A percentile compares a stretch with the other conserved stretches of the same genome.
phyloP scores from a whole-genome alignment of 2,329 filamentous ascomycete species.

The Onygenales sp. region DNA sequence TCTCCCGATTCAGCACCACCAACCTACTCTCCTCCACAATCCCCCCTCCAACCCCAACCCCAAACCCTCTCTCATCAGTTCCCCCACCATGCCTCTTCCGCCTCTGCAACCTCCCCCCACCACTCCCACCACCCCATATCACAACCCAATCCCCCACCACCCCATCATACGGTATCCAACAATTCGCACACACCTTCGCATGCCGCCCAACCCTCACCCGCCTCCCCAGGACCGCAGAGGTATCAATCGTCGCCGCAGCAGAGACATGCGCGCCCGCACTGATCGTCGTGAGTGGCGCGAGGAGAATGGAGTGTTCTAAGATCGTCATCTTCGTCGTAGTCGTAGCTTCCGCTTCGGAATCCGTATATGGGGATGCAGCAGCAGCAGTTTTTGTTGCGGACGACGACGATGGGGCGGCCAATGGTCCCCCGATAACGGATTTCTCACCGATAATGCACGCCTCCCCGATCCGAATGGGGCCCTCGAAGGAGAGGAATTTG shows the following conservation, averaged over 20 bases:
- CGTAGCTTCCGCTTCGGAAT: constrained; percentile 4
- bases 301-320: constrained; percentile 29
- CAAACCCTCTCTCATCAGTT: constrained; percentile 4
- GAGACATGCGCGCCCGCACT: constrained; percentile 30
- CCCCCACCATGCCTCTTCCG: constrained; percentile 29
- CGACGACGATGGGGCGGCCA: constrained; percentile 6
- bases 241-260: constrained; percentile 34
- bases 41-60: constrained; percentile 12
- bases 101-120: constrained; percentile 20
- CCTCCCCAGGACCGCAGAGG: constrained; percentile 29
- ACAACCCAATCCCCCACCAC: constrained; percentile 58
- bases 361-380: background rate
- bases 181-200: constrained; percentile 60
- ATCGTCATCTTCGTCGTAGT: constrained; percentile 14
- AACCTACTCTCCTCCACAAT: constrained; percentile 55
- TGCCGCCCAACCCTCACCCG: constrained; percentile 39
- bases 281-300: constrained; percentile 29
- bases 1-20: constrained; percentile 56
- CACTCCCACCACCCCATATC: constrained; percentile 53
- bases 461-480: constrained; percentile 70
- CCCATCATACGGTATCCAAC: constrained; percentile 48
- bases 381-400: constrained; percentile 8
- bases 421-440: constrained; percentile 27
- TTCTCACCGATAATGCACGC: constrained; percentile 73
- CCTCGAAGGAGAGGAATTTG: constrained; percentile 66